A percentile compares a stretch with the other conserved stretches of the same genome.
These are phyloP conservation scores for Monosporascus sp. DNA, from an alignment of 2,329 filamentous ascomycete genomes.

Conservation along the genomic window DNA sequence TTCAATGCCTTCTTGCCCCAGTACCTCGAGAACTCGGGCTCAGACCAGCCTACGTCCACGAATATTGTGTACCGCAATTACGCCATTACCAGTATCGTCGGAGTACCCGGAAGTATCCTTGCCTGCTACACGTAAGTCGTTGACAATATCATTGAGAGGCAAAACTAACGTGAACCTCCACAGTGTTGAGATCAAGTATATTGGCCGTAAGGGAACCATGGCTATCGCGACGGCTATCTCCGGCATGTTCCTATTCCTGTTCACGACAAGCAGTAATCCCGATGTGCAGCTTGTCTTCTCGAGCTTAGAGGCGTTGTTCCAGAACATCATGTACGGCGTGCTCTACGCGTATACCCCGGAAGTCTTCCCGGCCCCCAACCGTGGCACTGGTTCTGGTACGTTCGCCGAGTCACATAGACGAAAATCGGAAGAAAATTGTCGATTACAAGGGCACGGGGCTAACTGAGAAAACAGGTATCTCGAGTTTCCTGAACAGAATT, in stretches of 20 bases:
- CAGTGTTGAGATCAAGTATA: conserved; percentile 30
- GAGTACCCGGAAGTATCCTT: conserved; percentile 33
- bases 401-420: not conserved
- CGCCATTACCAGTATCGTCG: conserved; percentile 27
- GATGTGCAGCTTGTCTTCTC: conserved; percentile 23
- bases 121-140: conserved; percentile 27
- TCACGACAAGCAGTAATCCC: conserved; percentile 30
- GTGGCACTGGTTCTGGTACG: conserved; percentile 46
- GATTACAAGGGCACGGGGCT: not conserved
- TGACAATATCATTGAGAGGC: not conserved
- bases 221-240: conserved; percentile 36
- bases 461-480: conserved; percentile 17
- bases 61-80: conserved; percentile 30
- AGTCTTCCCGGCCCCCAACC: conserved; percentile 49
- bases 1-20: conserved; percentile 44
- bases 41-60: conserved; percentile 23
- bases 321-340: conserved; percentile 34
- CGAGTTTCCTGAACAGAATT: conserved; percentile 38
- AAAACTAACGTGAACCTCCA: not conserved
- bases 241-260: conserved; percentile 40
- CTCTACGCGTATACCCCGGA: conserved; percentile 48
- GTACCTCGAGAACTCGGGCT: conserved; percentile 20
- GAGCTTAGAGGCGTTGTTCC: conserved; percentile 26
- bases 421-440: not conserved
- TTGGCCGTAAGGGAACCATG: conserved; percentile 40